Base-by-base conservation (phyloP, 1,139 yeast genomes). In the Lodderomyces beijingensis region DNA sequence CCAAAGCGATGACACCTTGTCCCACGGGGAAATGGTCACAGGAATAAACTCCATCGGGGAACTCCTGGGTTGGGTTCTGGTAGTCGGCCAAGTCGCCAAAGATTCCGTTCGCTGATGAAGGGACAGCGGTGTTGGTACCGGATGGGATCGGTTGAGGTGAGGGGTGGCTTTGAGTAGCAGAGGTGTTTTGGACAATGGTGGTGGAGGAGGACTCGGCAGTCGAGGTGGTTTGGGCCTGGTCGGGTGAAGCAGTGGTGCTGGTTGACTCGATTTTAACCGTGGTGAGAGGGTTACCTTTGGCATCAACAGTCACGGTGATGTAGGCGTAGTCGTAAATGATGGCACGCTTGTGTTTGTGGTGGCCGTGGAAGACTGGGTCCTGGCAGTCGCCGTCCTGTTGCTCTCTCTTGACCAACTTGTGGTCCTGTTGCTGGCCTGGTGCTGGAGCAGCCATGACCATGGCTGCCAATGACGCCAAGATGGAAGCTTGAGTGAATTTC, bases 21-120 rank as follows among this genome's bases (percentile, higher is more conserved):
- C 95, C 95, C 20, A 80, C 62, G 57, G 97, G 97, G 79, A 91
- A 87, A 32, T 66, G 52, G 42, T 77, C 65, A 71, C 98, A 91
- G 43, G 73, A 61, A 57, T 79, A 61, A 38, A 72, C 73, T 54
- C 97, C 97, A 55, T 91, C 97, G 57, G 73, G 70, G 68, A 89
- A 89, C 41, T 65, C 61, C 34, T 57, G 59, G 34, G 74, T 47
- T 50, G 88, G 85, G 49, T 57, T 60, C 30, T 59, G 47, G 62
- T 69, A 82, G 38, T 69, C 63, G 21, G 65, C 41, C 47, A 84
- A 69, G 53, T 76, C 82, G 51, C 87, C 87, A 34, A 52, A 37
- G 47, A 69, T 60, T 36, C 71, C 69, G 37, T 31, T 33, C 9
- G 13, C 5, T 14, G 27, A 21, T 5, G 30, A 18, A 10, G 69